Percentiles rank a stretch among this genome's conserved stretches.
Conservation (phyloP, 2,329 filamentous ascomycete genomes). For the Stagonosporopsis rhizophila region DNA sequence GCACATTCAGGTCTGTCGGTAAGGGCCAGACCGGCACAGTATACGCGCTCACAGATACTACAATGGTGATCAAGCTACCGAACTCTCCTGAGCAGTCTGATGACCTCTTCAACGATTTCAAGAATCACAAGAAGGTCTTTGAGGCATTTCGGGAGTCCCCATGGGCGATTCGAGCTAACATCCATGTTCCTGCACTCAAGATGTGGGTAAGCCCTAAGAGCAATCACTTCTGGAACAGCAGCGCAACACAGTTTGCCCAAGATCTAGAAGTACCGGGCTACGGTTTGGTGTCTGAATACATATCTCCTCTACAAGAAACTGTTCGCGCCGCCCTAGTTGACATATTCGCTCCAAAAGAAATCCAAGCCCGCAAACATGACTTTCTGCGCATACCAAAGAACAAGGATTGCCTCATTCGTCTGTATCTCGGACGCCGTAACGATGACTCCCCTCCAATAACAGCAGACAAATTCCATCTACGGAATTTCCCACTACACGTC, state of each 20-base stretch:
- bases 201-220: neutral
- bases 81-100: neutral
- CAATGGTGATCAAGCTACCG: conserved; percentile 4
- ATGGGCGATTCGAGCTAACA: neutral
- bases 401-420: neutral
- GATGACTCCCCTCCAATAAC: neutral
- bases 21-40: conserved; percentile 7
- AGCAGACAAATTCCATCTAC: conserved; percentile 48
- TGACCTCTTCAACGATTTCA: neutral
- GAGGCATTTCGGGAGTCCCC: neutral
- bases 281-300: neutral
- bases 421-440: neutral
- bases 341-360: neutral
- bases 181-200: neutral
- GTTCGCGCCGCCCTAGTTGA: neutral
- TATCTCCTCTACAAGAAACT: neutral
- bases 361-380: neutral
- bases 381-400: neutral
- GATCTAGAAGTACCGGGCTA: neutral
- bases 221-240: neutral
- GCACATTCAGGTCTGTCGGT: neutral
- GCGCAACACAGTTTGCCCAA: neutral
- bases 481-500: conserved; percentile 59
- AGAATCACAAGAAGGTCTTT: neutral
- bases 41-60: conserved; percentile 2